phyloP scores from a whole-genome alignment of 176 grass and related monocot genomes.

The Panicum miliaceum region DNA sequence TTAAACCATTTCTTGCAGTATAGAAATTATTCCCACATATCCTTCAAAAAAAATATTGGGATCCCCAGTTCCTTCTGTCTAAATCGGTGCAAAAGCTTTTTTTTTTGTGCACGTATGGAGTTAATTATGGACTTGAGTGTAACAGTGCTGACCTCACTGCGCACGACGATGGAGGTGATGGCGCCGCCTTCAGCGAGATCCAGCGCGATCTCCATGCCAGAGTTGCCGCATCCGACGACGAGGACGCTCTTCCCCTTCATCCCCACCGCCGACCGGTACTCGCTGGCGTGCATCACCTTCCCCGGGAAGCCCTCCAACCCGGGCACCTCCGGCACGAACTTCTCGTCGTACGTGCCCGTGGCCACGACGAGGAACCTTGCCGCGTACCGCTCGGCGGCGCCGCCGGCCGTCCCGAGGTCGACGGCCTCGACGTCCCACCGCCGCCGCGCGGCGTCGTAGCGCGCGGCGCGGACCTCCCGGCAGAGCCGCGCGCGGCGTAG shows the following conservation, averaged over 20 bases:
- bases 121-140: neutral
- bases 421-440: conserved; percentile 57
- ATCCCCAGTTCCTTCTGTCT: no score
- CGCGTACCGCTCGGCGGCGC: conserved; percentile 35
- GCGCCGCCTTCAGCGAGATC: conserved; percentile 68
- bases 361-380: conserved; percentile 65
- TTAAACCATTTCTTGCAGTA: no score
- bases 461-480: conserved; percentile 53
- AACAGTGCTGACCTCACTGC: conserved; percentile 52
- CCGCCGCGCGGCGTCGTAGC: conserved; percentile 36
- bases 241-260: conserved; percentile 63
- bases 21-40: no score
- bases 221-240: conserved; percentile 79
- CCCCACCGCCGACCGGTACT: conserved; percentile 44
- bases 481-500: conserved; percentile 53
- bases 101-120: no score
- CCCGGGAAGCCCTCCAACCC: conserved; percentile 63
- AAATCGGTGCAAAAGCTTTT: no score
- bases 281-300: conserved; percentile 58
- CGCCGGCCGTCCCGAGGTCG: conserved; percentile 1
- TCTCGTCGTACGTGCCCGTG: conserved; percentile 64
- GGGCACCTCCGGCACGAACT: conserved; percentile 64
- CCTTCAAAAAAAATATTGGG: no score
- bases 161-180: conserved; percentile 59
- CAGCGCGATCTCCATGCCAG: conserved; percentile 83